phyloP scores from a whole-genome alignment of 2,329 filamentous ascomycete species.

The Dactylellina leptospora region DNA sequence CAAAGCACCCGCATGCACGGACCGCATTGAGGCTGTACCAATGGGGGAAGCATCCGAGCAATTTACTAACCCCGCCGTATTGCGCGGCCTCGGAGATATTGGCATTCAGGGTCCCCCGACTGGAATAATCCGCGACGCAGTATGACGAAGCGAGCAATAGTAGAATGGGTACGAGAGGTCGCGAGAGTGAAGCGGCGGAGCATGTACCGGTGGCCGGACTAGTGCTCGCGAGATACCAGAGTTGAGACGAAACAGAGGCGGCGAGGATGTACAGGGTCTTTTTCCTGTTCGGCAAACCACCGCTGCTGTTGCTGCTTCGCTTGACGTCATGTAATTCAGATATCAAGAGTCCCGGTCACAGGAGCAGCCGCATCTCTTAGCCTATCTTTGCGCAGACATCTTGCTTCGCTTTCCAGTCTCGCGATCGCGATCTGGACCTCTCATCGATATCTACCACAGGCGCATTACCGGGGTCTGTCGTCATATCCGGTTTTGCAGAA shows the following conservation, averaged over 20 bases:
- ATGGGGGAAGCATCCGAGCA: background rate
- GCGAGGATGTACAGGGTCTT: constrained; percentile 15
- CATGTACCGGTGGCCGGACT: too few relatives aligned
- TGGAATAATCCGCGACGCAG: too few relatives aligned
- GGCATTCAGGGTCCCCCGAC: too few relatives aligned
- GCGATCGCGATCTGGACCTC: constrained; percentile 2
- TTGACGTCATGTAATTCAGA: constrained; percentile 11
- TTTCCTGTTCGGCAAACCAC: background rate
- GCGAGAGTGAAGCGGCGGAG: background rate
- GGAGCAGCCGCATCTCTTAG: background rate
- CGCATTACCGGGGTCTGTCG: constrained; percentile 35
- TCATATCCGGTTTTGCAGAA: constrained; percentile 21
- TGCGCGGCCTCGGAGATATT: too few relatives aligned
- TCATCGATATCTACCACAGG: constrained; percentile 1
- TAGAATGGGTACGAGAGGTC: background rate
- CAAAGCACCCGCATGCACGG: too few relatives aligned
- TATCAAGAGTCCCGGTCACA: background rate
- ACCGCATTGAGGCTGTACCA: background rate
- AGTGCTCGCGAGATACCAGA: background rate
- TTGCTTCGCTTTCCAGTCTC: background rate
- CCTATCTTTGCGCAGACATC: background rate
- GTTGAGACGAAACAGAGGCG: constrained; percentile 10
- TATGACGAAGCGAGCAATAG: too few relatives aligned
- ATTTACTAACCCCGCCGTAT: too few relatives aligned
- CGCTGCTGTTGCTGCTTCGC: background rate